phyloP scores from a whole-genome alignment of 352 stramenopile species.

The Phytophthora palmivora region DNA sequence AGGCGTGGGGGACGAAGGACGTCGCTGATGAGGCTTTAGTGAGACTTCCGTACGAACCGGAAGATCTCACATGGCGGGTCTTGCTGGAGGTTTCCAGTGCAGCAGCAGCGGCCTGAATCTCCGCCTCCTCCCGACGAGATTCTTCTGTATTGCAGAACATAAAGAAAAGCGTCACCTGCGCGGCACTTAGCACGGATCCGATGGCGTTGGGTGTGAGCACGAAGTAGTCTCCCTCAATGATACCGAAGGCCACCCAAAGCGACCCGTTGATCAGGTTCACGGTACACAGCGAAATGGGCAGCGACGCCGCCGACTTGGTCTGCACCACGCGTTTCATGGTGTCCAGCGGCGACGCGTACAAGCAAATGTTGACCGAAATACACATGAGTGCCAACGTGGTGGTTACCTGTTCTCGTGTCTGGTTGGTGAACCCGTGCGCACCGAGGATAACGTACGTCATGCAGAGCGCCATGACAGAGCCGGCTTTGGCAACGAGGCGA shows the following conservation, averaged over 20 bases:
- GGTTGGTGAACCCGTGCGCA: constrained; percentile 28
- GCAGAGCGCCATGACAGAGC: constrained; percentile 35
- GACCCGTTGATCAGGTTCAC: constrained; percentile 56
- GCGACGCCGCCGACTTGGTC: constrained; percentile 52
- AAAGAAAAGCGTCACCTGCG: constrained; percentile 53
- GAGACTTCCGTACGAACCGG: constrained; percentile 31
- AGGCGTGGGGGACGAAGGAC: constrained; percentile 16
- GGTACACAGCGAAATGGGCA: constrained; percentile 53
- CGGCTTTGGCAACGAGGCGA: constrained; percentile 27
- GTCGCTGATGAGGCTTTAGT: neutral
- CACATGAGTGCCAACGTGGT: constrained; percentile 47
- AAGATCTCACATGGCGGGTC: neutral
- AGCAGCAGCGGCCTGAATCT: constrained; percentile 24
- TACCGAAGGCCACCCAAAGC: constrained; percentile 55
- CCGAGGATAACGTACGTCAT: constrained; percentile 39
- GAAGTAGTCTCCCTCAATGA: constrained; percentile 47
- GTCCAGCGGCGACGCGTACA: constrained; percentile 58
- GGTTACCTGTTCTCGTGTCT: constrained; percentile 39
- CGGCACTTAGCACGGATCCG: constrained; percentile 45
- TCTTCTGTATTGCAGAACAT: constrained; percentile 42
- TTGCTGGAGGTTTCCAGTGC: constrained; percentile 27
- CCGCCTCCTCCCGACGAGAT: constrained; percentile 21
- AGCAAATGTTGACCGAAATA: constrained; percentile 45
- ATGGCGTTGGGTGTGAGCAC: constrained; percentile 51
- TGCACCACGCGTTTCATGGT: constrained; percentile 50